phyloP scores from a whole-genome alignment of 2,329 filamentous ascomycete genomes.

The Lachnellula cervina region DNA sequence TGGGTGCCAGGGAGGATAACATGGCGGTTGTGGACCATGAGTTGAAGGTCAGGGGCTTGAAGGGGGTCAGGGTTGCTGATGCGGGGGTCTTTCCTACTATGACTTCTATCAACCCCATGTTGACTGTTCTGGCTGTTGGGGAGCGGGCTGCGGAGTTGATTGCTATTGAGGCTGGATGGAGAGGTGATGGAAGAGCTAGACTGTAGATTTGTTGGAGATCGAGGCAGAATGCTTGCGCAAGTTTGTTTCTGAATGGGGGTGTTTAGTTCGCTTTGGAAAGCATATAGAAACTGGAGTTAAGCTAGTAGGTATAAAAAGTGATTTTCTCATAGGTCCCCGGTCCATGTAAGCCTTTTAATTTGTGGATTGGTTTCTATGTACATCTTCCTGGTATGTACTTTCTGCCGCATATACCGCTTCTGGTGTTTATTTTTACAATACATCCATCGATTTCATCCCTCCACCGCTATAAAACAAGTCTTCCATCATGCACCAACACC shows the following conservation, averaged over 20 bases:
- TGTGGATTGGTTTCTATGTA: too few species aligned
- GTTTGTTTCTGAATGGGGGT: not conserved
- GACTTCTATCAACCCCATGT: conserved; percentile 83
- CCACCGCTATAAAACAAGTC: too few species aligned
- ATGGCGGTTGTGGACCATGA: conserved; percentile 76
- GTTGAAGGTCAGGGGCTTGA: conserved; percentile 67
- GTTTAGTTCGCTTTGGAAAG: not conserved
- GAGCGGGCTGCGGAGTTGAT: conserved; percentile 84
- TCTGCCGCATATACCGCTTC: too few species aligned
- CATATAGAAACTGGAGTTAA: not conserved
- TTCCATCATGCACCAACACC: too few species aligned
- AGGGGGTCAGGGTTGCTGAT: conserved; percentile 74
- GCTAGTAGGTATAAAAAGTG: not conserved
- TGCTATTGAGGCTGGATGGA: conserved; percentile 66
- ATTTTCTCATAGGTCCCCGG: too few species aligned
- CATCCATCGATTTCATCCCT: too few species aligned
- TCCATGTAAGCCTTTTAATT: too few species aligned
- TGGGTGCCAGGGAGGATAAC: conserved; percentile 69
- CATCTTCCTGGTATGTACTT: too few species aligned
- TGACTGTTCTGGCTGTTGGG: conserved; percentile 78
- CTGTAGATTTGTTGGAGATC: conserved; percentile 16
- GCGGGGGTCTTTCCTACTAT: conserved; percentile 87
- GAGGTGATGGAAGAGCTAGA: conserved; percentile 24
- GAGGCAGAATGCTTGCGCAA: not conserved
- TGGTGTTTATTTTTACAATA: too few species aligned